A percentile compares a stretch with the other conserved stretches of the same genome.
Conservation (phyloP, 805 yeast genomes). For the Maudiozyma turicensis region DNA sequence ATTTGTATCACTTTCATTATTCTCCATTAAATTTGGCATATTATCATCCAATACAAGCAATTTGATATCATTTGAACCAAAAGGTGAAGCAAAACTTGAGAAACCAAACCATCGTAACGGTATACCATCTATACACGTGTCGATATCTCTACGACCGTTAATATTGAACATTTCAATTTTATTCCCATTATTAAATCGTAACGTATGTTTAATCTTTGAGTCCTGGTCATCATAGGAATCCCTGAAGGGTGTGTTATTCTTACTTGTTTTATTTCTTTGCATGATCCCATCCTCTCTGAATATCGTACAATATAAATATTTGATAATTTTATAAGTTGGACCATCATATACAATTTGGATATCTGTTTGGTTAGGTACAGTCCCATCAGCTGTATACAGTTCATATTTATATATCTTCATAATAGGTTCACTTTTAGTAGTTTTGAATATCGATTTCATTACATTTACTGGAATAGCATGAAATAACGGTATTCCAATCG, state of each 20-base stretch:
- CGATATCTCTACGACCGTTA: constrained; percentile 26
- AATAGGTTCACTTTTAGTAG: constrained; percentile 16
- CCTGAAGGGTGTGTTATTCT: not conserved
- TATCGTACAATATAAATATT: constrained; percentile 29
- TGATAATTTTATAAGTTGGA: constrained; percentile 4
- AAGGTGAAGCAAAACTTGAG: constrained; percentile 28
- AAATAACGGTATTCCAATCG: constrained; percentile 30
- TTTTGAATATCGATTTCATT: constrained; percentile 25
- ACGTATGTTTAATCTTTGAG: constrained; percentile 19
- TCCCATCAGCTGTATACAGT: not conserved
- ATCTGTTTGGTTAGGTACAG: constrained; percentile 4
- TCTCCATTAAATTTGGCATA: constrained; percentile 26
- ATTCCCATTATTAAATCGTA: constrained; percentile 23
- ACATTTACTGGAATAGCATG: constrained; percentile 26
- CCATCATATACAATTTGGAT: not conserved
- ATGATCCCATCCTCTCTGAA: constrained; percentile 8
- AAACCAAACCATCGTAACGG: constrained; percentile 34
- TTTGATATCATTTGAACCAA: constrained; percentile 29
- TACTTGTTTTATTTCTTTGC: not conserved
- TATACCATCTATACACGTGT: constrained; percentile 24
- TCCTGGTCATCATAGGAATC: constrained; percentile 2
- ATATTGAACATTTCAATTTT: constrained; percentile 23
- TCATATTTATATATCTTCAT: constrained; percentile 26
- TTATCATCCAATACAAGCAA: constrained; percentile 28
- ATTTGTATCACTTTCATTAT: constrained; percentile 1